Evolutionary conservation across 2,329 filamentous ascomycete genomes (phyloP).

Genomic region (Cercospora zeina): DNA sequence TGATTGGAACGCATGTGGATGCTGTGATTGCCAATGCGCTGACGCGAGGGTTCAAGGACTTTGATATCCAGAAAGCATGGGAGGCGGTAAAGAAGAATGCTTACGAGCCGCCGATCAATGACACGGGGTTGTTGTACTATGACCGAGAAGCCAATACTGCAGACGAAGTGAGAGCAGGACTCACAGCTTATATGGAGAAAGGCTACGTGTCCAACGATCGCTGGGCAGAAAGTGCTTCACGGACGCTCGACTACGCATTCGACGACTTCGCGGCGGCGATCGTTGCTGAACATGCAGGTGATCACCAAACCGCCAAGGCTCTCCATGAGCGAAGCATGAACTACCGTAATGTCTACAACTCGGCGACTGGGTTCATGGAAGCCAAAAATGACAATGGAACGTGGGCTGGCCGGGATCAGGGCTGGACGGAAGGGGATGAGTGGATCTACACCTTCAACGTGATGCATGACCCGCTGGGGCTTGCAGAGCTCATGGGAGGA

Average conservation of each 20-base stretch:
- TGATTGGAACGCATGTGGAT: constrained; percentile 54
- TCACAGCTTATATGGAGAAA: constrained; percentile 48
- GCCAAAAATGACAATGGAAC: constrained; percentile 51
- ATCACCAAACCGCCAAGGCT: constrained; percentile 37
- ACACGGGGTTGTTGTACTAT: constrained; percentile 50
- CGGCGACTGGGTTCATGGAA: constrained; percentile 51
- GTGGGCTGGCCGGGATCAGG: constrained; percentile 48
- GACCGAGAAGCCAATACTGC: constrained; percentile 51
- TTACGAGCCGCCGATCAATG: constrained; percentile 48
- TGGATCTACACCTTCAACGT: constrained; percentile 56
- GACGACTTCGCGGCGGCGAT: constrained; percentile 50
- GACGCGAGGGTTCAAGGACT: constrained; percentile 46
- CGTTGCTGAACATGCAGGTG: constrained; percentile 44
- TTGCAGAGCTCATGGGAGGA: constrained; percentile 46
- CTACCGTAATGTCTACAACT: constrained; percentile 49
- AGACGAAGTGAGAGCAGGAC: constrained; percentile 50
- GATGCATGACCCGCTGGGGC: constrained; percentile 49
- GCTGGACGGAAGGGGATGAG: constrained; percentile 54
- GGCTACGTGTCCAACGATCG: constrained; percentile 53
- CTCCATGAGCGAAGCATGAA: constrained; percentile 45
- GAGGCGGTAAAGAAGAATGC: constrained; percentile 49
- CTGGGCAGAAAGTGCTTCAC: constrained; percentile 51
- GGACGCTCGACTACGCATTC: constrained; percentile 53
- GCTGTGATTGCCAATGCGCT: constrained; percentile 53
- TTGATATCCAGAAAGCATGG: constrained; percentile 50